These are phyloP conservation scores for Deakozyma indianensis DNA, from an alignment of 805 yeast genomes.

Conservation along the genomic window DNA sequence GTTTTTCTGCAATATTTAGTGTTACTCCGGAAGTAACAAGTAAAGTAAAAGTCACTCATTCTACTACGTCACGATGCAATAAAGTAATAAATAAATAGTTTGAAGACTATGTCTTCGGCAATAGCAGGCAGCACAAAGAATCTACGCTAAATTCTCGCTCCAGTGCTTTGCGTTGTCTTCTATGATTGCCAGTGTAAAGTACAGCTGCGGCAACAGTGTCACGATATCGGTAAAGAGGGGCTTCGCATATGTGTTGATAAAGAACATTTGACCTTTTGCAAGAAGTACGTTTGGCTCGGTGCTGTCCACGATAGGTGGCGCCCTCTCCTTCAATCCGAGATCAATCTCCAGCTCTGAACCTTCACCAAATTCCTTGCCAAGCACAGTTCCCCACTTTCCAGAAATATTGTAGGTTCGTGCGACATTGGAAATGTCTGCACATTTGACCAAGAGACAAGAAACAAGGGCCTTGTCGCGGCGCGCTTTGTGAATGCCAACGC, in stretches of 20 bases:
- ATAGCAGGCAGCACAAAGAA: too few species aligned
- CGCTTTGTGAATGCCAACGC: neutral
- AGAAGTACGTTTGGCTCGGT: constrained; percentile 17
- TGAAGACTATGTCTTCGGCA: too few species aligned
- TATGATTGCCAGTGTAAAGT: constrained; percentile 41
- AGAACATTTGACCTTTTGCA: constrained; percentile 65
- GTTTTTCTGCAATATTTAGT: too few species aligned
- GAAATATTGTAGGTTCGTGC: constrained; percentile 65
- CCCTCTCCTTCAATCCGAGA: constrained; percentile 12
- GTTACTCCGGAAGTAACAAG: neutral
- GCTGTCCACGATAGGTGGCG: neutral
- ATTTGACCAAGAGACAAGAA: constrained; percentile 63
- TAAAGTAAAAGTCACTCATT: neutral
- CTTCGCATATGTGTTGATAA: constrained; percentile 69
- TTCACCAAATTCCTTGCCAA: constrained; percentile 64
- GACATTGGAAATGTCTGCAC: constrained; percentile 93
- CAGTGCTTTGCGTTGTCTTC: constrained; percentile 42
- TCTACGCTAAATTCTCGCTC: constrained; percentile 17
- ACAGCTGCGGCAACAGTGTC: constrained; percentile 34
- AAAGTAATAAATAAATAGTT: constrained; percentile 1
- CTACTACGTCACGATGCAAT: constrained; percentile 2
- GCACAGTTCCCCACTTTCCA: constrained; percentile 75
- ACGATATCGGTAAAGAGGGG: constrained; percentile 57
- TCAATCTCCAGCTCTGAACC: constrained; percentile 38
- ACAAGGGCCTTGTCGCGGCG: constrained; percentile 25